A percentile compares a stretch with the other conserved stretches of the same genome.
phyloP scores from a whole-genome alignment of 352 stramenopile species.

The Globisporangium splendens region DNA sequence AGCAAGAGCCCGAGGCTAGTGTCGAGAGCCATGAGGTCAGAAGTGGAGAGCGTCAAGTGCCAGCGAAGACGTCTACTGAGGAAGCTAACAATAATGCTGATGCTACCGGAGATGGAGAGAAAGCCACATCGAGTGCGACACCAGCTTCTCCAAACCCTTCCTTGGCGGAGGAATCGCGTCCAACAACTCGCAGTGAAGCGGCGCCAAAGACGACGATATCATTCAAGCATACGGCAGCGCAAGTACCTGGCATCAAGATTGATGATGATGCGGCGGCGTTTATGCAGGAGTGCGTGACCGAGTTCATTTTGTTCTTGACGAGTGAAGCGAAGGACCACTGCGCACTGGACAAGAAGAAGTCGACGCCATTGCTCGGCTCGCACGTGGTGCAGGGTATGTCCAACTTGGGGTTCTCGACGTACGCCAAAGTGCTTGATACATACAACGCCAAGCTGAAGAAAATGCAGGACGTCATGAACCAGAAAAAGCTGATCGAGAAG shows the following conservation, averaged over 20 bases:
- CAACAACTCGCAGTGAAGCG: no score
- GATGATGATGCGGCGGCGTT: constrained; percentile 73
- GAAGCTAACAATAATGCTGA: not conserved
- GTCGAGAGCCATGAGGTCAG: no score
- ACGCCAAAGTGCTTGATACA: constrained; percentile 49
- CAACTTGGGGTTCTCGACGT: constrained; percentile 67
- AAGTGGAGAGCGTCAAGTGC: not conserved
- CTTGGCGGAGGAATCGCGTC: not conserved
- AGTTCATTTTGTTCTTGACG: constrained; percentile 81
- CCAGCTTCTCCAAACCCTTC: not conserved
- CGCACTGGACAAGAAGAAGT: constrained; percentile 64
- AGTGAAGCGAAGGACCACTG: constrained; percentile 74
- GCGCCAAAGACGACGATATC: not conserved
- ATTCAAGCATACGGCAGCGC: constrained; percentile 2
- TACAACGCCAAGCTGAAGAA: constrained; percentile 74
- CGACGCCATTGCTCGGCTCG: constrained; percentile 47
- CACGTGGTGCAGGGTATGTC: constrained; percentile 62
- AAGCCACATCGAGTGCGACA: not conserved
- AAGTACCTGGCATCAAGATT: constrained; percentile 49
- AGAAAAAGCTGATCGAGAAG: constrained; percentile 45
- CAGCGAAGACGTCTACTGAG: not conserved
- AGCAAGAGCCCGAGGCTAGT: not conserved
- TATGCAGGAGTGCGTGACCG: constrained; percentile 83
- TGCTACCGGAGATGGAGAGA: constrained; percentile 1
- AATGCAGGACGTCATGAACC: constrained; percentile 59